Evolutionary conservation across 352 stramenopile species (phyloP).

Genomic region (Pythium inflatum): DNA sequence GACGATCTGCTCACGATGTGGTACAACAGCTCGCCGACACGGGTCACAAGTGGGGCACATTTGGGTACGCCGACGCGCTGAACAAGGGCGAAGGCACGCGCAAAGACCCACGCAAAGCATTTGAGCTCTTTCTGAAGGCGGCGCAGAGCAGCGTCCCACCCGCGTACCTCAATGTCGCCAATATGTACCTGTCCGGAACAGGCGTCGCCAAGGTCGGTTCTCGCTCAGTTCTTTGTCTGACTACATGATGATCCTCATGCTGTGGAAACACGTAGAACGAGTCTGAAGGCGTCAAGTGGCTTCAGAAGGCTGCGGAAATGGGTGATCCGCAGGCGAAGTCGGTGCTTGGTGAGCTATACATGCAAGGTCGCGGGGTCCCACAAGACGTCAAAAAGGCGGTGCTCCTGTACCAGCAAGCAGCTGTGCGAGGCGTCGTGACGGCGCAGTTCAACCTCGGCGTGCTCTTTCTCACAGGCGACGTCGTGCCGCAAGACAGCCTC

Average conservation of each 20-base stretch:
- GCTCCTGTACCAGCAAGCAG: constrained; percentile 72
- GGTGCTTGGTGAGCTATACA: constrained; percentile 73
- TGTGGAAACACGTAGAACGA: no score
- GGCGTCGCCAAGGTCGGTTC: constrained; percentile 67
- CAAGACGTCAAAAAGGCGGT: constrained; percentile 62
- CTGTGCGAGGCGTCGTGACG: constrained; percentile 53
- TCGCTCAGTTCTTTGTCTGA: neutral
- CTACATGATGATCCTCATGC: neutral
- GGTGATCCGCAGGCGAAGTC: constrained; percentile 79
- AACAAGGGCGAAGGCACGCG: constrained; percentile 74
- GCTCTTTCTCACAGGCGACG: constrained; percentile 69
- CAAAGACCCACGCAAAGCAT: constrained; percentile 78
- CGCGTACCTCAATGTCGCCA: constrained; percentile 81
- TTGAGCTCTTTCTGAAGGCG: constrained; percentile 75
- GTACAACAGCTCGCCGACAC: constrained; percentile 45
- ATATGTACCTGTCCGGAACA: constrained; percentile 77
- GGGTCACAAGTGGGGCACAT: constrained; percentile 77
- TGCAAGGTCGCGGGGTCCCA: constrained; percentile 58
- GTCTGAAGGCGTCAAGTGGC: constrained; percentile 66
- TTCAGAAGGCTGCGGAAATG: constrained; percentile 73
- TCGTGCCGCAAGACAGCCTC: constrained; percentile 55
- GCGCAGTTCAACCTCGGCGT: constrained; percentile 85
- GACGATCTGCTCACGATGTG: neutral
- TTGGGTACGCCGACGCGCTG: constrained; percentile 81
- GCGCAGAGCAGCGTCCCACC: constrained; percentile 67